Percentiles rank a stretch among this genome's conserved stretches.
Evolutionary conservation across 2,329 filamentous ascomycete species (phyloP).

Genomic region (Pestalotiopsis sp.): DNA sequence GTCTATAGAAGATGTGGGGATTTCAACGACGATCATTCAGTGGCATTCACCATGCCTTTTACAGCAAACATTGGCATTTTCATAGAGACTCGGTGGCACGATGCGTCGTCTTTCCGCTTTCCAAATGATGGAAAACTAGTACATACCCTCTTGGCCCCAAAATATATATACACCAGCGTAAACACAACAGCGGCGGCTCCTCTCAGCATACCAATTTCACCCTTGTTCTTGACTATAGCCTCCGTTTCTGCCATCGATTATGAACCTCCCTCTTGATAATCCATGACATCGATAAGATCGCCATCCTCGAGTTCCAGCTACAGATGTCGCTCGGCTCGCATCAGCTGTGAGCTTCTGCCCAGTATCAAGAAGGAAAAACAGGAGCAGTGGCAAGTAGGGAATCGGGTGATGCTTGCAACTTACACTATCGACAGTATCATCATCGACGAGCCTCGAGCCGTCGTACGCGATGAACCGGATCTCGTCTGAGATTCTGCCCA

Average conservation of each 20-base stretch:
- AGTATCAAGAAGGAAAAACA: too few relatives aligned
- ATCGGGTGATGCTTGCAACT: neutral
- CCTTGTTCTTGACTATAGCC: neutral
- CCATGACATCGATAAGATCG: slow-evolving; percentile 4
- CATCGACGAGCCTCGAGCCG: neutral
- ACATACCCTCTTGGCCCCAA: too few relatives aligned
- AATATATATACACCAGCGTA: too few relatives aligned
- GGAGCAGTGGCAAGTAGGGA: too few relatives aligned
- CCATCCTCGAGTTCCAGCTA: slow-evolving; percentile 6
- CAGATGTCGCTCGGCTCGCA: neutral
- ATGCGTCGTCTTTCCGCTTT: too few relatives aligned
- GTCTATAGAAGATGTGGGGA: neutral
- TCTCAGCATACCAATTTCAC: neutral
- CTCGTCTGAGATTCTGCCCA: neutral
- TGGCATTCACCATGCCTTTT: too few relatives aligned
- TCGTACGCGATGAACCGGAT: neutral
- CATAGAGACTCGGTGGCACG: too few relatives aligned
- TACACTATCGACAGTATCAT: neutral
- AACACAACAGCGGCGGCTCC: too few relatives aligned
- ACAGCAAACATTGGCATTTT: too few relatives aligned
- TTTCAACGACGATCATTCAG: neutral
- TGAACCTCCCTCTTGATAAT: neutral
- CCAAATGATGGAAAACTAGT: too few relatives aligned
- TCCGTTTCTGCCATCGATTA: neutral
- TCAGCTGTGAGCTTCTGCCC: neutral